phyloP scores from a whole-genome alignment of 208 protist species.

The Trypanosomatidae sp. region DNA sequence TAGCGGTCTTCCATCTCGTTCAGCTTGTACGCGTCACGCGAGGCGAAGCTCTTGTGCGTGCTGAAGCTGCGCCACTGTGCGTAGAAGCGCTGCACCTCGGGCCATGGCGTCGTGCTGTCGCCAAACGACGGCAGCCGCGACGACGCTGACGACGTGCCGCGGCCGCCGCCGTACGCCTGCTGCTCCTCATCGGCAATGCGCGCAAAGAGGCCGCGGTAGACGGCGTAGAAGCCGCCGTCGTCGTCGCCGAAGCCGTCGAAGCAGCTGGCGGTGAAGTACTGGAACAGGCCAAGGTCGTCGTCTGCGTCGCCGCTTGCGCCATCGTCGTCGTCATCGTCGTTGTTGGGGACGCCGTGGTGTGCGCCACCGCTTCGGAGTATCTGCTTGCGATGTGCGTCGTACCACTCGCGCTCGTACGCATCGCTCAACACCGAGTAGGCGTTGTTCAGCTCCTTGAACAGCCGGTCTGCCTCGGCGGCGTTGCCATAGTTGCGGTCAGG shows the following conservation, averaged over 20 bases:
- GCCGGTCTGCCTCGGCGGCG: conserved; percentile 41
- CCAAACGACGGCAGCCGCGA: conserved; percentile 67
- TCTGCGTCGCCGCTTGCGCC: too few species aligned
- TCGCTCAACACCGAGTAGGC: conserved; percentile 84
- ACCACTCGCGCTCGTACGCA: conserved; percentile 73
- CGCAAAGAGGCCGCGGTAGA: conserved; percentile 69
- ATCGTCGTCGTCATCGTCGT: conserved; percentile 25
- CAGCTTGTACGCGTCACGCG: conserved; percentile 88
- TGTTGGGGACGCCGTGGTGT: background rate
- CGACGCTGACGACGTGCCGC: too few species aligned
- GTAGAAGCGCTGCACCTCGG: conserved; percentile 67
- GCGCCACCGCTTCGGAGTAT: conserved; percentile 61
- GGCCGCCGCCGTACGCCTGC: conserved; percentile 4
- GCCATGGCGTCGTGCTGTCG: conserved; percentile 33
- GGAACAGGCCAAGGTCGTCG: conserved; percentile 73
- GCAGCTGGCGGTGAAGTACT: conserved; percentile 71
- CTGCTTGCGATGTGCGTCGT: conserved; percentile 80
- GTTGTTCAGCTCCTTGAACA: conserved; percentile 85
- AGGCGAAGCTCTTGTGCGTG: conserved; percentile 74
- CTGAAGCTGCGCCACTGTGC: conserved; percentile 80
- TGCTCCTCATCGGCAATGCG: conserved; percentile 51
- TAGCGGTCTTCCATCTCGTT: conserved; percentile 84
- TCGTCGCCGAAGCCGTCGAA: conserved; percentile 68
- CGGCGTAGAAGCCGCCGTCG: conserved; percentile 62
- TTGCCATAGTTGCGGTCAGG: conserved; percentile 86